Base-by-base conservation (phyloP, 352 stramenopile species). In the Globisporangium parvum region DNA sequence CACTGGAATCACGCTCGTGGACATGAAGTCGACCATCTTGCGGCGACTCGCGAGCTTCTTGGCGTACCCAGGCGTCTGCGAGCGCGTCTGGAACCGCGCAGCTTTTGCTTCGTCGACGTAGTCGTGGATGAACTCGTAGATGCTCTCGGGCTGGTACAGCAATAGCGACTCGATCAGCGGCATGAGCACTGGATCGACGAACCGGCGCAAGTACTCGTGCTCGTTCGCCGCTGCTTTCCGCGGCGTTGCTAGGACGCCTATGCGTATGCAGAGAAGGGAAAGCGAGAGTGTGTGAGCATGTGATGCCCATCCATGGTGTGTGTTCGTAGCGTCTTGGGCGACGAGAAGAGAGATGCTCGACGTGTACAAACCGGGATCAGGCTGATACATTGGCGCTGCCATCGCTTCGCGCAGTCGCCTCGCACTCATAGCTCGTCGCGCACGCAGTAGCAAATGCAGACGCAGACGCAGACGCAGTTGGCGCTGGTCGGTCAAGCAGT, bases 21-120 rank as follows among this genome's bases (percentile, higher is more conserved):
- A 85, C 80, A 93, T 91, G 58, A 89, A 93, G 39, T 90, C 77
- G 28, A 83, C 79, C 83, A 91, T 93, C 47, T 85, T 86, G 14
- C 69, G 71, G 12, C 79, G 83, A 35, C 77, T 86, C 3, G 78
- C 73, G 17, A 90, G 73, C 53, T 87, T 89, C 47, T 77, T 88
- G 14, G 78, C 78, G 39, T 88, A 86, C 47, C 74, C 67, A 17
- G 74, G 69, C 12, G 55, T 57, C 10, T 62, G 52, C 0, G 41
- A 17, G 3, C 40, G 24, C 20, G 66, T 42, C 31, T 60, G 46
- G 47, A 88, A 88, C 23, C 80, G 72, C 20, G 39, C 49, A 2
- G 57, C 40, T 50, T 85, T 85, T 14, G 69, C 59, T 31, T 87
- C 69, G 55, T 90, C 78, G 18, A 90, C 71, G 56, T 88, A 91